Conservation (phyloP, 768 basidiomycete species). For the Leccinum variicolor region DNA sequence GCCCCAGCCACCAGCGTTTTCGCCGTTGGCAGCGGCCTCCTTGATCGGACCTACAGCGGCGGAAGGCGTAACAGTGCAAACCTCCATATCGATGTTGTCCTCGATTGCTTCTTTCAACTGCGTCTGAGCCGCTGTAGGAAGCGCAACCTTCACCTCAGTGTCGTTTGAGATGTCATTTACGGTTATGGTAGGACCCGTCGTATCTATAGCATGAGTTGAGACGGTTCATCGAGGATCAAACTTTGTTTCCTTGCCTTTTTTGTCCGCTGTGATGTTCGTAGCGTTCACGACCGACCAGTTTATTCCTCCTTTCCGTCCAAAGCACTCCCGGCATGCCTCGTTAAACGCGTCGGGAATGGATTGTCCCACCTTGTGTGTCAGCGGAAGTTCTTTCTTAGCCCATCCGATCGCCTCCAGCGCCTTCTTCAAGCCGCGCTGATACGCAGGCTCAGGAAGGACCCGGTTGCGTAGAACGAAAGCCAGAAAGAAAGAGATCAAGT, state of each 20-base stretch:
- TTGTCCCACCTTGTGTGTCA: conserved; percentile 37
- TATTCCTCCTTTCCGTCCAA: conserved; percentile 44
- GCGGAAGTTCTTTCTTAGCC: conserved; percentile 43
- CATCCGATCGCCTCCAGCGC: conserved; percentile 42
- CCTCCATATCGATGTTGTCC: conserved; percentile 22
- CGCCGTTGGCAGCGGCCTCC: not conserved
- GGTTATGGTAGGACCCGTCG: conserved; percentile 4
- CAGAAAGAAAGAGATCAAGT: conserved; percentile 57
- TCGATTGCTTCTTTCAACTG: conserved; percentile 28
- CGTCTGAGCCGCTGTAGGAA: conserved; percentile 24
- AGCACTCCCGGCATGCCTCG: conserved; percentile 45
- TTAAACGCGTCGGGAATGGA: conserved; percentile 46
- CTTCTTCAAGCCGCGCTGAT: conserved; percentile 44
- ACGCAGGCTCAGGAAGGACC: conserved; percentile 46
- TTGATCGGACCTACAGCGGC: not conserved
- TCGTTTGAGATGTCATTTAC: conserved; percentile 19
- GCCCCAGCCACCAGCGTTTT: conserved; percentile 2
- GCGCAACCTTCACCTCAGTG: conserved; percentile 8
- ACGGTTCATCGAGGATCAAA: not conserved
- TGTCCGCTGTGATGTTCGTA: conserved; percentile 1
- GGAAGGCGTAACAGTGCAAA: conserved; percentile 6
- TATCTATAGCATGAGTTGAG: conserved; percentile 13
- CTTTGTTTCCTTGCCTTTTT: conserved; percentile 4
- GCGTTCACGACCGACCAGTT: conserved; percentile 27
- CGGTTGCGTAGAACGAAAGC: conserved; percentile 55